Evolutionary conservation across 345 rosid genomes (phyloP), one percentile per base, ranked within the genome.

Genomic region (Chamaenerion angustifolium): DNA sequence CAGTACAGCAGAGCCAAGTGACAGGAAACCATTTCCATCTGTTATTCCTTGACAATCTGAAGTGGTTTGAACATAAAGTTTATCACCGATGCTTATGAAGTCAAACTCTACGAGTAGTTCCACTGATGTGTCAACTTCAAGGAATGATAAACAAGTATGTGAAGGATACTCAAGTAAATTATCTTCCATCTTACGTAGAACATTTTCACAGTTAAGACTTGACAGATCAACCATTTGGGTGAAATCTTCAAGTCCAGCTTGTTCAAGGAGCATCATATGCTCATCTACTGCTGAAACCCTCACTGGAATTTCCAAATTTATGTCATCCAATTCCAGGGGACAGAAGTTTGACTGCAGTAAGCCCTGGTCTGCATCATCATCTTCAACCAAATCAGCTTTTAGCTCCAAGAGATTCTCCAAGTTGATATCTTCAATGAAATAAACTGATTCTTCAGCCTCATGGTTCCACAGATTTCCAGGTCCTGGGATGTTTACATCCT

Each of bases 281-380:
- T 68, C 74, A 64, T 73, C 77, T 67, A 72, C 76, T 54, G 56
- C 9, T 41, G 74, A 56, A 8, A 48, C 55, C 67, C 75, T 57
- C 13, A 69, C 52, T 59, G 72, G 56, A 40, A 11, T 66, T 51
- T 67, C 65, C 58, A 71, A 76, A 68, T 68, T 56, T 60, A 52
- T 53, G 55, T 87, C 89, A 57, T 82, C 78, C 62, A 77, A 82
- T 73, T 92, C 98, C 31, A 84, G 59, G 57, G 77, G 61, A 19
- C 88, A 89, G 65, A 82, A 80, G 48, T 60, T 65, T 63, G 57
- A 66, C 51, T 63, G 69, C 37, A 48, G 48, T 40, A 40, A 67
- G 55, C 63, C 76, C 27, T 63, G 71, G 55, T 48, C 61, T 41
- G 56, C 60, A 59, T 68, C 59, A 49, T 76, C 81, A 59, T 74